Conservation (phyloP, 257 asterid species). For the Nyctanthes arbortristis region DNA sequence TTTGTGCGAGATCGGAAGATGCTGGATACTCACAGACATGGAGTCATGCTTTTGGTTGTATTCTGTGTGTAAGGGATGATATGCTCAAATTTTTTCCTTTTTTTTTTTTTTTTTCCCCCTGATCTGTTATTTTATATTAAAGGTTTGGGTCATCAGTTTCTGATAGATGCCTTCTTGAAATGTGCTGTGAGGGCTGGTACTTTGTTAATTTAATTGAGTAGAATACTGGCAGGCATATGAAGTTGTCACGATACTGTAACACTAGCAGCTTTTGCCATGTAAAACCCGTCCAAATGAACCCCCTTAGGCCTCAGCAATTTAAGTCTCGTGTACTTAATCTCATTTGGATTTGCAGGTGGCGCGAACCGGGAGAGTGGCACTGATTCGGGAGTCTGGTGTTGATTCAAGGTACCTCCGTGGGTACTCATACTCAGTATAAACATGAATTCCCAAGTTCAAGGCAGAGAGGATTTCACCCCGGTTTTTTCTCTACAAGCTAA, state of each 20-base stretch:
- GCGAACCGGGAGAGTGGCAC: constrained; percentile 82
- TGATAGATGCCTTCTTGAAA: neutral
- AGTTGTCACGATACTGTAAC: neutral
- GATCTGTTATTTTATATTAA: neutral
- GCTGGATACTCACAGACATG: too few relatives aligned
- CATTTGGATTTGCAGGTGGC: constrained; percentile 60
- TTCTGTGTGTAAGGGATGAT: neutral
- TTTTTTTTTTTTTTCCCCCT: neutral
- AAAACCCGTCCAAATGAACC: neutral
- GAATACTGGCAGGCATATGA: too few relatives aligned
- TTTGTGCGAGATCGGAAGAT: too few relatives aligned
- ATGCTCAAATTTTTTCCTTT: neutral
- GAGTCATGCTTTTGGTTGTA: too few relatives aligned
- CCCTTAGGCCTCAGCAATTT: neutral
- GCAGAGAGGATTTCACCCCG: neutral
- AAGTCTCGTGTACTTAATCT: neutral
- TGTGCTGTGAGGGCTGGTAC: neutral
- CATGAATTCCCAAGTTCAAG: neutral
- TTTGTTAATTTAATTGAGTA: too few relatives aligned
- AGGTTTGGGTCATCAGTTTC: neutral
- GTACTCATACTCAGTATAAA: constrained; percentile 58
- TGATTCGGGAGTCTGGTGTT: constrained; percentile 81
- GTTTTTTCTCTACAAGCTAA: neutral
- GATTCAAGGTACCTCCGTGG: constrained; percentile 79
- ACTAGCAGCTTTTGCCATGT: neutral